A percentile compares a stretch with the other conserved stretches of the same genome.
Conservation (phyloP, 1,284 basidiomycete genomes). For the Exobasidium rhododendri region DNA sequence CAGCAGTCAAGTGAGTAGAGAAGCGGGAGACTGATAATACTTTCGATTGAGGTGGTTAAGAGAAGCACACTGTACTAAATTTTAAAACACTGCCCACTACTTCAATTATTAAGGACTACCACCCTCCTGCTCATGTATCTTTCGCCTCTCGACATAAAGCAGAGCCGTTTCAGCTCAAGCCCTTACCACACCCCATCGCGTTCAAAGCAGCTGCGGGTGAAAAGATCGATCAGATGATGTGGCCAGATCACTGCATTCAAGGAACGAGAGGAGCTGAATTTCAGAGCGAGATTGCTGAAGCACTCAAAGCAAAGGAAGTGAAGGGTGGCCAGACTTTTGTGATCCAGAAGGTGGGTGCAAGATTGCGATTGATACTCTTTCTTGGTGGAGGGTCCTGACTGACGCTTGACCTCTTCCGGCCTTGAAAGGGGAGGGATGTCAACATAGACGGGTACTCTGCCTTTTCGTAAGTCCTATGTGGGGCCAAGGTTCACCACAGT, state of each 20-base stretch:
- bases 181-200: constrained; percentile 47
- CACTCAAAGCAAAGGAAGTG: constrained; percentile 34
- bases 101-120: constrained; percentile 57
- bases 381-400: too few species aligned
- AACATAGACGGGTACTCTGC: constrained; percentile 63
- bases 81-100: too few species aligned
- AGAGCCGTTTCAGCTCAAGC: constrained; percentile 56
- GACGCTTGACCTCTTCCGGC: too few species aligned
- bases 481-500: neutral
- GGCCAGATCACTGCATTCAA: constrained; percentile 65
- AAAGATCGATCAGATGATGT: constrained; percentile 60
- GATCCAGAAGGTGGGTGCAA: constrained; percentile 18
- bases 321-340: constrained; percentile 15
- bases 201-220: constrained; percentile 45
- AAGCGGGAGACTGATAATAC: too few species aligned
- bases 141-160: constrained; percentile 63
- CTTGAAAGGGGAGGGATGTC: constrained; percentile 45
- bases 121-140: constrained; percentile 64
- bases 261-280: constrained; percentile 57
- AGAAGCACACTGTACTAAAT: too few species aligned
- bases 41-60: too few species aligned
- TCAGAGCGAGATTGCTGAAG: constrained; percentile 55
- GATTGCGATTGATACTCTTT: too few species aligned
- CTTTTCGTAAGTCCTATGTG: constrained; percentile 41
- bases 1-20: constrained; percentile 1